Conservation (phyloP, 306 rosid species). For the Prosopis cineraria region DNA sequence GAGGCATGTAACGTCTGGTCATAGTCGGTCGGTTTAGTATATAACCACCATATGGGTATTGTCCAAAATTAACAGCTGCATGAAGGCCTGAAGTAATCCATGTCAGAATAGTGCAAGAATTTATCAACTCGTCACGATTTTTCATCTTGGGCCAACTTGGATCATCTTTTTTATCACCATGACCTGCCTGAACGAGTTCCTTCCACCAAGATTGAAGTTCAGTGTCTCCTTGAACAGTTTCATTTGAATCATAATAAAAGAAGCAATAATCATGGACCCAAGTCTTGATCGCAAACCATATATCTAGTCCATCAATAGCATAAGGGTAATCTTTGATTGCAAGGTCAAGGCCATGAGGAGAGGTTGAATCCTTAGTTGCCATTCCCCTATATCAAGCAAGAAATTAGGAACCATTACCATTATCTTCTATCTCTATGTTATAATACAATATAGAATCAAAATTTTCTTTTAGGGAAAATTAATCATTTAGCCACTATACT, state of each 20-base stretch:
- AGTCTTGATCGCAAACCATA: neutral
- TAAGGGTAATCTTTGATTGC: slow-evolving; percentile 2
- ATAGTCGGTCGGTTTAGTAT: neutral
- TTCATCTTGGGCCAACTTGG: neutral
- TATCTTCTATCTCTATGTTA: too few relatives aligned
- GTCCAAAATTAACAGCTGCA: slow-evolving; percentile 10
- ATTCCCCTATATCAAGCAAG: neutral
- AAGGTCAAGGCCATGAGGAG: neutral
- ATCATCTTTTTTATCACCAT: neutral
- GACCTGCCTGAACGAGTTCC: neutral
- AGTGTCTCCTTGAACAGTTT: neutral
- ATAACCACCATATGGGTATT: neutral
- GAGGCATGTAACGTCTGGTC: neutral
- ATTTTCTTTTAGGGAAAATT: too few relatives aligned
- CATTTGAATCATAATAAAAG: neutral
- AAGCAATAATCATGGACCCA: neutral
- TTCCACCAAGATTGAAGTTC: slow-evolving; percentile 5
- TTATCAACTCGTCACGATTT: neutral
- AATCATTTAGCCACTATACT: too few relatives aligned
- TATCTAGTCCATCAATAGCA: neutral
- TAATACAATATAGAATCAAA: too few relatives aligned
- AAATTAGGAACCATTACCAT: too few relatives aligned
- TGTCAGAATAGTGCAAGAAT: neutral
- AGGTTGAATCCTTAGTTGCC: neutral
- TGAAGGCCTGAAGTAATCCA: slow-evolving; percentile 5